Evolutionary conservation across 441 rosid genomes (phyloP), one percentile per base, ranked within the genome.

Genomic region (Adansonia rubrostipa): DNA sequence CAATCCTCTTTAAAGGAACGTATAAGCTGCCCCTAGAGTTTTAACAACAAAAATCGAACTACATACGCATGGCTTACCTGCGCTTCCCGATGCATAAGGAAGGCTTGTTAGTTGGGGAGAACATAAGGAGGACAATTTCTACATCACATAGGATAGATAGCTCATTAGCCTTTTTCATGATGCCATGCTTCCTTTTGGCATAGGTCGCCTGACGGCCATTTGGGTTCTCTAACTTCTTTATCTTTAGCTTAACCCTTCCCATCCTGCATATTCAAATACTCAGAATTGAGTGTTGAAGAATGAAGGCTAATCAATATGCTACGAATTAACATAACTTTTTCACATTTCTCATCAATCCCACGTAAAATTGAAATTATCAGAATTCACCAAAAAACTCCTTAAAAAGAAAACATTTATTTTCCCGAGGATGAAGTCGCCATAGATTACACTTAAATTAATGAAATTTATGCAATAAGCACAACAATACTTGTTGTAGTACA

Each of bases 201-300:
- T 86, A 92, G 71, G 97, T 91, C 60, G 85, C 90, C 85, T 92
- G 95, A 70, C 96, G 92, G 79, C 86, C 91, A 83, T 87, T 86
- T 19, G 86, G 78, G 76, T 83, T 89, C 84, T 91, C 95, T 83
- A 92, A 79, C 85, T 83, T 89, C 89, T 89, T 87, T 82, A 93
- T 93, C 89, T 89, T 88, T 62, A 92, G 86, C 89, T 92, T 92
- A 79, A 92, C 98, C 88, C 98, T 88, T 68, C 95, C 98, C 95
- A 93, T 93, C 86, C 96, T 93, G 85, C 86, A 76, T 64, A 68
- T 69, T 33, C 74, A 64, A 69, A 69, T 58, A 48, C 85, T 73
- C 73, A 22, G 10, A 67, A 48, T 71, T 48, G 63, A 62, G 17
- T 10, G 5, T 15, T 63, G 13, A 40, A 60, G 51, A 36, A 36